These are phyloP conservation scores for Trichosanthes truncata DNA, from an alignment of 306 rosid genomes.

Conservation along the genomic window DNA sequence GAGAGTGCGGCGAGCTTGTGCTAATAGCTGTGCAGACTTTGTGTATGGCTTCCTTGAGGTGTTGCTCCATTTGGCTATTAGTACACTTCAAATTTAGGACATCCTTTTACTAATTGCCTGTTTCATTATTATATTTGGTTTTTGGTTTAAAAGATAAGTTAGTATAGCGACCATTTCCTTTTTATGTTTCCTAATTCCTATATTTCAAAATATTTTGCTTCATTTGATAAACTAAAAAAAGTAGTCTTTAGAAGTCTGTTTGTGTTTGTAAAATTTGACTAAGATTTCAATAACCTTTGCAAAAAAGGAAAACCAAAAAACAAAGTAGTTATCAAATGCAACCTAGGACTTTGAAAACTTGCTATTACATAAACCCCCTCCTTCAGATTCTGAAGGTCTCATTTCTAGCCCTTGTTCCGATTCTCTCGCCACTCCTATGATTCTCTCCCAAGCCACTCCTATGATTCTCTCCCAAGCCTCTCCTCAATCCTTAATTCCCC, in stretches of 20 bases:
- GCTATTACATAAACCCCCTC: not conserved
- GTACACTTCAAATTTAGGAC: constrained; percentile 14
- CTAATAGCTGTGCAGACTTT: constrained; percentile 85
- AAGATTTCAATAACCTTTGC: not conserved
- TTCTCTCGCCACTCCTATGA: too few species aligned
- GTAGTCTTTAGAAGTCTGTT: not conserved
- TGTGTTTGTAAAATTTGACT: not conserved
- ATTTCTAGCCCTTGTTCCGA: too few species aligned
- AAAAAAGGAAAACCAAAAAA: not conserved
- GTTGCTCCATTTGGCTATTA: constrained; percentile 36
- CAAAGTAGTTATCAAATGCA: not conserved
- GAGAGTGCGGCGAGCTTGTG: constrained; percentile 93
- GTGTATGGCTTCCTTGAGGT: constrained; percentile 90
- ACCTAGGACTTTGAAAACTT: not conserved
- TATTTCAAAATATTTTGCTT: not conserved
- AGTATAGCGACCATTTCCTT: not conserved
- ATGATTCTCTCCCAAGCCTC: too few species aligned
- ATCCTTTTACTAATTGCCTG: constrained; percentile 6
- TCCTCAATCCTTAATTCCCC: too few species aligned
- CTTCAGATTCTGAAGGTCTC: too few species aligned
- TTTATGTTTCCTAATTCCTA: not conserved
- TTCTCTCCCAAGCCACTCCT: too few species aligned
- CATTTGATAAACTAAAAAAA: not conserved
- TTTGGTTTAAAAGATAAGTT: constrained; percentile 3
- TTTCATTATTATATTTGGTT: not conserved